A percentile compares a stretch with the other conserved stretches of the same genome.
phyloP scores from a whole-genome alignment of 345 rosid genomes.

The Nephelium lappaceum region DNA sequence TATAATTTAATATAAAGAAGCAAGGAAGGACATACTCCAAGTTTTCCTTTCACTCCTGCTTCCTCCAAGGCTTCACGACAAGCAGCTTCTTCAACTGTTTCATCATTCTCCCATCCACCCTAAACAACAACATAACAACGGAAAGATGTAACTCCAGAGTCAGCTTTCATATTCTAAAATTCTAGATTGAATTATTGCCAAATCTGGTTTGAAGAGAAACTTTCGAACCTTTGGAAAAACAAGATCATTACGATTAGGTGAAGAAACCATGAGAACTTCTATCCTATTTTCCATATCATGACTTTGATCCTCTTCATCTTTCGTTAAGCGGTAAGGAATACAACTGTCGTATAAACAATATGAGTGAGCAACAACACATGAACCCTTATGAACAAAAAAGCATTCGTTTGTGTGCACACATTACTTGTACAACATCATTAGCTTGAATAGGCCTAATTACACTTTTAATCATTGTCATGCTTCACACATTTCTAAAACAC shows the following conservation, averaged over 20 bases:
- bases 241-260: conserved; percentile 79
- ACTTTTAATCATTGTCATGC: neutral
- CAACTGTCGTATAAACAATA: conserved; percentile 47
- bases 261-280: conserved; percentile 80
- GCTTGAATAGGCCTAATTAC: neutral
- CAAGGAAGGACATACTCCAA: conserved; percentile 48
- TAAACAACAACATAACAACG: conserved; percentile 22
- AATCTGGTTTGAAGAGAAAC: neutral
- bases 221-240: conserved; percentile 81
- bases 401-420: neutral
- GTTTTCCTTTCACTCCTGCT: conserved; percentile 87
- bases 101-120: conserved; percentile 99
- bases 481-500: conserved; percentile 1
- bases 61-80: conserved; percentile 92
- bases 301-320: conserved; percentile 36
- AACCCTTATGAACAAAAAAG: neutral
- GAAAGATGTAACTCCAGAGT: neutral
- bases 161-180: neutral
- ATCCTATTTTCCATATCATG: conserved; percentile 43
- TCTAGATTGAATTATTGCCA: neutral
- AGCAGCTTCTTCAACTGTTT: conserved; percentile 84
- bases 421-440: neutral
- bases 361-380: neutral
- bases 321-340: conserved; percentile 66
- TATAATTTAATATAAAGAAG: neutral